Base-by-base conservation (phyloP, 768 basidiomycete species). In the Russula dissimulans region DNA sequence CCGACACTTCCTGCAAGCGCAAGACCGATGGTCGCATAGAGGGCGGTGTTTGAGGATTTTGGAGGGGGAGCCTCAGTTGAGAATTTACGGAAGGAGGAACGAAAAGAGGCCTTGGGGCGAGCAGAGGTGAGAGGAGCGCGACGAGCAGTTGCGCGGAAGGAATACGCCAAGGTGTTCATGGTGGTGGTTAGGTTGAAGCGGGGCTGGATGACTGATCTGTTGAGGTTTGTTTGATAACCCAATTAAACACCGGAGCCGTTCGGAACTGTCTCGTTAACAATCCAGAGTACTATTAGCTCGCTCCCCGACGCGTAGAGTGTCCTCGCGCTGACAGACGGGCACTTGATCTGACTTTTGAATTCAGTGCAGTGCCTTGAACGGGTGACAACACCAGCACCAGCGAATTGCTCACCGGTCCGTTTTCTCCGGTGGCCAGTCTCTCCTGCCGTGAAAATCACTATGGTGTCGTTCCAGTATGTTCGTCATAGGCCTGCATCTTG, bases 21-120 rank as follows among this genome's bases (percentile, higher is more conserved):
- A 45, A 79, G 82, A 60, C 82, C 87, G 32, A 87, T 71, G 51
- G 83, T 83, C 43, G 81, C 70, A 69, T 79, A 85, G 53, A 91
- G 77, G 22, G 72, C 76, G 22, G 76, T 78, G 71, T 79, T 84
- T n/a, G 66, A 68, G n/a, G 79, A 79, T 64, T 82, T 82, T 26
- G 76, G 72, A 51, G 69, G 66, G 14, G 80, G 75, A 1, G 77
- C 66, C 18, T 76, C 73, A 11, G 86, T 85, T 3, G 87, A 81
- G 72, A 77, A 89, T 44, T 74, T 76, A 67, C 87, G 80, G 72
- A 79, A 81, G 14, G 79, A 71, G 26, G 67, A 66, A 65, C 80
- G 75, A 64, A 77, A 36, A 48, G 67, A 55, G 0, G 54, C 38
- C 39, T 41, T 55, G 7, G 52, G 48, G 14, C 66, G 62, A 4